Percentiles rank a stretch among this genome's conserved stretches.
These are phyloP conservation scores for Trichosporon coremiiforme DNA, from an alignment of 1,284 basidiomycete species.

Conservation along the genomic window DNA sequence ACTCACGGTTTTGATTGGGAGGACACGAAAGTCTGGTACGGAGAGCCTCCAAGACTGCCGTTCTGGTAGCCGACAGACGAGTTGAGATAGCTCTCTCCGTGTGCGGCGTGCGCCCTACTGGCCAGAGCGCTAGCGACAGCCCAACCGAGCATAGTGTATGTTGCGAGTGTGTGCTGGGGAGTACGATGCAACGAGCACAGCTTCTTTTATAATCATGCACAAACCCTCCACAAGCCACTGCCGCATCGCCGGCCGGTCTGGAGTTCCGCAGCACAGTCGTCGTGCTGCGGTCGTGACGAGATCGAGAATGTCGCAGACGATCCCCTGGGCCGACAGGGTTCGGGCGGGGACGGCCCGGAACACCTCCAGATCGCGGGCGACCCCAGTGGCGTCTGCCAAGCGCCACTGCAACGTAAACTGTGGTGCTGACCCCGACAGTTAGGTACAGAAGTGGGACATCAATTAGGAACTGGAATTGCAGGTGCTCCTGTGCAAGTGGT, in stretches of 20 bases:
- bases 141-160: background rate
- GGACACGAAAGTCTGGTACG: constrained; percentile 36
- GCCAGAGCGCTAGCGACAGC: background rate
- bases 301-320: background rate
- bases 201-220: background rate
- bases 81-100: constrained; percentile 6
- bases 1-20: constrained; percentile 34
- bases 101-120: background rate
- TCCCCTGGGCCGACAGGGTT: background rate
- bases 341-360: constrained; percentile 1
- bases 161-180: background rate
- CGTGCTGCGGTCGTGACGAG: background rate
- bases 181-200: too few relatives aligned
- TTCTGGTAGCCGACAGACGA: constrained; percentile 27
- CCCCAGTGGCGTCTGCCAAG: background rate
- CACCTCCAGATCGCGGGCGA: background rate
- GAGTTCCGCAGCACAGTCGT: background rate
- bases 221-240: background rate
- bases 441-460: background rate
- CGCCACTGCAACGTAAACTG: constrained; percentile 2
- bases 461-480: background rate
- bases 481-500: background rate
- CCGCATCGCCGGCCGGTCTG: background rate
- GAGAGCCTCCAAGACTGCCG: constrained; percentile 35
- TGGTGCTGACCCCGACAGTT: background rate